These are phyloP conservation scores for Monilinia polystroma DNA, from an alignment of 2,329 filamentous ascomycete genomes.

Conservation along the genomic window DNA sequence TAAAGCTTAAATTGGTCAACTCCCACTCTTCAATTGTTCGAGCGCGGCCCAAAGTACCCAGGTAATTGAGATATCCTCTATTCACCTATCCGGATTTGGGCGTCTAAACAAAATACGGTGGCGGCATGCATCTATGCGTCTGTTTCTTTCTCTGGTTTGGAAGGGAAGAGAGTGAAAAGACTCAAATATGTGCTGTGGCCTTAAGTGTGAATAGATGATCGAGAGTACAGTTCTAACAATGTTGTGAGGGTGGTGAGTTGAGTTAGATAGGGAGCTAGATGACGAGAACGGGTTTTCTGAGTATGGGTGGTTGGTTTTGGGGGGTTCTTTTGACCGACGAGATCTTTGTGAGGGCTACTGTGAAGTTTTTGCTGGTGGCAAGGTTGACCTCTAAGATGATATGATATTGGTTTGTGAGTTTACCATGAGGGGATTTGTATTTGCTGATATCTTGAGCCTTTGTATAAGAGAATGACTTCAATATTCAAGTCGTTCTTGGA, in stretches of 20 bases:
- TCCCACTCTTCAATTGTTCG: too few species aligned
- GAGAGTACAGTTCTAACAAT: neutral
- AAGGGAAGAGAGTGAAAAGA: neutral
- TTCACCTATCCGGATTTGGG: too few species aligned
- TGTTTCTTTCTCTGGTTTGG: too few species aligned
- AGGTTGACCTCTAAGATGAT: neutral
- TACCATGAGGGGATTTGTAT: too few species aligned
- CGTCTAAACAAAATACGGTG: too few species aligned
- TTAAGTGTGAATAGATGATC: neutral
- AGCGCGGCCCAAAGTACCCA: too few species aligned
- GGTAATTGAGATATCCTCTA: too few species aligned
- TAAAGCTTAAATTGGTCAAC: constrained; percentile 53
- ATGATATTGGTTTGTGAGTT: neutral
- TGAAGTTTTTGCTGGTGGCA: neutral
- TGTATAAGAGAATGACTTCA: neutral
- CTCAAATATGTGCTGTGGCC: neutral
- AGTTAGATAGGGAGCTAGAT: too few species aligned
- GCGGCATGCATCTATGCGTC: too few species aligned
- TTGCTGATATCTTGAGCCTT: neutral
- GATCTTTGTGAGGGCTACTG: neutral
- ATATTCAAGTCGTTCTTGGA: neutral
- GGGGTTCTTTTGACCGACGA: neutral
- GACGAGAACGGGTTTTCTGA: too few species aligned
- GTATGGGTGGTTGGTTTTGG: too few species aligned
- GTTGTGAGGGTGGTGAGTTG: too few species aligned